phyloP scores from a whole-genome alignment of 257 asterid species.

The Misopates orontium region DNA sequence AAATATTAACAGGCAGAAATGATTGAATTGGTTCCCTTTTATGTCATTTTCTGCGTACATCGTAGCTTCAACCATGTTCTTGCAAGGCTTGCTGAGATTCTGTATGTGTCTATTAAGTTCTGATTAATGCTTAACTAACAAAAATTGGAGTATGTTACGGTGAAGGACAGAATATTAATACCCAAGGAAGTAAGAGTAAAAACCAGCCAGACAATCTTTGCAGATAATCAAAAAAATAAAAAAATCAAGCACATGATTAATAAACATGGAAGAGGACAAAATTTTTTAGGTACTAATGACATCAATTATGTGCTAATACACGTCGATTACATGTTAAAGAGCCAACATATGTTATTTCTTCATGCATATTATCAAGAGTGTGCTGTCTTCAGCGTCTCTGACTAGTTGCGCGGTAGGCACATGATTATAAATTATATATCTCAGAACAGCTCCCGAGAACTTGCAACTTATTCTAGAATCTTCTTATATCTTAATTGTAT shows the following conservation, averaged over 20 bases:
- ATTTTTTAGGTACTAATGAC: neutral
- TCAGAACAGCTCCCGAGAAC: neutral
- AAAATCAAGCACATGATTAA: neutral
- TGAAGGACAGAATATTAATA: neutral
- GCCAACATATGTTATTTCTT: neutral
- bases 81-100: too few species aligned
- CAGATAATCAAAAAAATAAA: conserved; percentile 16
- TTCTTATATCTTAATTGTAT: neutral
- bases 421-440: neutral
- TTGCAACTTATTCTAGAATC: neutral
- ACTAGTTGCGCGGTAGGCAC: conserved; percentile 2
- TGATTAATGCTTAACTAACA: too few species aligned
- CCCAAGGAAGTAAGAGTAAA: neutral
- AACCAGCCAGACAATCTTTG: conserved; percentile 2
- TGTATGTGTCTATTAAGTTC: too few species aligned
- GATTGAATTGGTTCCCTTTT: conserved; percentile 9
- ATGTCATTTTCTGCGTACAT: neutral
- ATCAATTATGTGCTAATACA: neutral
- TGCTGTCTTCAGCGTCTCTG: conserved; percentile 13
- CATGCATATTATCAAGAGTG: neutral
- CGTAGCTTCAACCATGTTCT: conserved; percentile 4
- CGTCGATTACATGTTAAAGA: neutral
- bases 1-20: neutral
- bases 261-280: neutral
- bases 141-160: neutral